Percentiles rank a stretch among this genome's conserved stretches.
Conservation (phyloP, 2,329 filamentous ascomycete species). For the Colletotrichum somersetense region DNA sequence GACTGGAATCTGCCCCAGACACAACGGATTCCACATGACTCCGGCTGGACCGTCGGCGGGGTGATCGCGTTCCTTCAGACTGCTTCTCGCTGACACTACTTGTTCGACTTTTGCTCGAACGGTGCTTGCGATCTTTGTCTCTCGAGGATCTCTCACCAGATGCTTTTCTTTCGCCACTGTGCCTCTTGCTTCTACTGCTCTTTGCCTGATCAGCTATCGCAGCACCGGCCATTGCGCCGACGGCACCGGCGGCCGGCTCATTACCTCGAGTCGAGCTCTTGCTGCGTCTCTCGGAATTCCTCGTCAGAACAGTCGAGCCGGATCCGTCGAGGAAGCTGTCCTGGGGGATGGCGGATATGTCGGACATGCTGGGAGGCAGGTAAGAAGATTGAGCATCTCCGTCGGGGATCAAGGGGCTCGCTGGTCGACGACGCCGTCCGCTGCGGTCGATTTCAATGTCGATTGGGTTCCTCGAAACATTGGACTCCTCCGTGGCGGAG, state of each 20-base stretch:
- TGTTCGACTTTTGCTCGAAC: conserved; percentile 62
- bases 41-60: conserved; percentile 64
- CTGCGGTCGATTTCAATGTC: conserved; percentile 85
- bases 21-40: conserved; percentile 65
- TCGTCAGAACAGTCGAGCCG: conserved; percentile 55
- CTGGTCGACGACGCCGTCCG: conserved; percentile 69
- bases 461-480: conserved; percentile 80
- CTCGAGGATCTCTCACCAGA: conserved; percentile 55
- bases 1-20: conserved; percentile 67
- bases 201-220: conserved; percentile 58
- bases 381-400: conserved; percentile 71
- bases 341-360: conserved; percentile 82
- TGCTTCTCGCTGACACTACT: conserved; percentile 64
- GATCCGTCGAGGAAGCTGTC: conserved; percentile 73
- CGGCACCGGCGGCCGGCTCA: conserved; percentile 54
- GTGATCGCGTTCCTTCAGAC: conserved; percentile 59
- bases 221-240: conserved; percentile 54
- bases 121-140: conserved; percentile 65
- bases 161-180: conserved; percentile 56
- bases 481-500: conserved; percentile 84
- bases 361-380: conserved; percentile 77
- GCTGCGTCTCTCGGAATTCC: conserved; percentile 53
- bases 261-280: conserved; percentile 58
- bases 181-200: conserved; percentile 58
- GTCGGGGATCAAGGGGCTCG: conserved; percentile 74